A percentile compares a stretch with the other conserved stretches of the same genome.
These are phyloP conservation scores for Ettlia oleoabundans DNA, from an alignment of 139 green algal species.

Conservation along the genomic window DNA sequence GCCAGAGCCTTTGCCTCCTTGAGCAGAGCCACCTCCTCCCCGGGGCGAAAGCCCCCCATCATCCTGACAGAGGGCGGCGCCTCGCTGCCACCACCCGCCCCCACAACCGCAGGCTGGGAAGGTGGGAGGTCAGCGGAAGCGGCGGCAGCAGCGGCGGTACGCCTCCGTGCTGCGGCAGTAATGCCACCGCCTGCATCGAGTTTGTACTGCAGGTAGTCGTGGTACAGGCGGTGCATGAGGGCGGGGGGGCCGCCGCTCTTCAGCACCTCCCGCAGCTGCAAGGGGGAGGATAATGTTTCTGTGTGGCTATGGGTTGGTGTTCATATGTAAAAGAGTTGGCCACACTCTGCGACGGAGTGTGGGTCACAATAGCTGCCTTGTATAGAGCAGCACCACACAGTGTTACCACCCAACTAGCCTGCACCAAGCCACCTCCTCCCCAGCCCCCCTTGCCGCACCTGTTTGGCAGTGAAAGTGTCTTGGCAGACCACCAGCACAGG, in stretches of 20 bases:
- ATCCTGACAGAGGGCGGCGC: constrained; percentile 27
- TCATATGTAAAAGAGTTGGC: no score
- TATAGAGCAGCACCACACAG: no score
- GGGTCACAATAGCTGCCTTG: no score
- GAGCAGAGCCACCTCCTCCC: constrained; percentile 45
- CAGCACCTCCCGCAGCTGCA: constrained; percentile 46
- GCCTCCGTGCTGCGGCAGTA: not conserved
- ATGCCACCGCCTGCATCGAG: constrained; percentile 40
- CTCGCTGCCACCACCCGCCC: constrained; percentile 5
- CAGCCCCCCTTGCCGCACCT: no score
- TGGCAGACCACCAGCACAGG: constrained; percentile 48
- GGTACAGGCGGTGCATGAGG: constrained; percentile 63
- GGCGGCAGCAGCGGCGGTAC: not conserved
- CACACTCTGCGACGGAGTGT: no score
- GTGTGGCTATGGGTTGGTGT: no score
- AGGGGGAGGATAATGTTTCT: no score
- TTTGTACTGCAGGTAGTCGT: constrained; percentile 62
- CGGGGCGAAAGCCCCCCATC: constrained; percentile 48
- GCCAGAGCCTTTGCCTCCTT: constrained; percentile 38
- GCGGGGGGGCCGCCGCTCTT: constrained; percentile 26
- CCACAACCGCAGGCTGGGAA: no score
- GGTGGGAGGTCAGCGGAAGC: not conserved
- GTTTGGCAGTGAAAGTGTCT: constrained; percentile 39
- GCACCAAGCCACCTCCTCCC: no score
- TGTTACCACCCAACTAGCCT: no score